A percentile compares a stretch with the other conserved stretches of the same genome.
Evolutionary conservation across 164 flowering plant genomes (phyloP).

Genomic region (Pachysandra terminalis): DNA sequence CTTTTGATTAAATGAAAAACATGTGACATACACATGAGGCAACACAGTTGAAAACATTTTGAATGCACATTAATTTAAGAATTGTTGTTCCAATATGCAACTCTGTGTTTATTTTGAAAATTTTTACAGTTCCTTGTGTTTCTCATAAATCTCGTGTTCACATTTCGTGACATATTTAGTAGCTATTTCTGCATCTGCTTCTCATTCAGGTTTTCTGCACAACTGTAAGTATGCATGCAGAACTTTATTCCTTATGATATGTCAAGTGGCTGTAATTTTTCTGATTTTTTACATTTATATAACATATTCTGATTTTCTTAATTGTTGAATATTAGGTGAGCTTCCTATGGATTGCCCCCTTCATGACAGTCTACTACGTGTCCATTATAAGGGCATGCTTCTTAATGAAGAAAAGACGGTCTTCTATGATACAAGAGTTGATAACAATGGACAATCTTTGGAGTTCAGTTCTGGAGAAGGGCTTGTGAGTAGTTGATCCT

Average conservation of each 20-base stretch:
- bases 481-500: slow-evolving; percentile 53
- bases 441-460: slow-evolving; percentile 83
- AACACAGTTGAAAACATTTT: too few species aligned
- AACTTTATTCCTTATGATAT: background rate
- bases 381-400: slow-evolving; percentile 89
- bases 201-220: too few species aligned
- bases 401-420: slow-evolving; percentile 68
- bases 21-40: too few species aligned
- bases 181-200: too few species aligned
- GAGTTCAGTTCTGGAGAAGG: slow-evolving; percentile 99
- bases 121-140: background rate
- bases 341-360: slow-evolving; percentile 99
- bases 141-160: too few species aligned
- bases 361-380: slow-evolving; percentile 82
- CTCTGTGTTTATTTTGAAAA: background rate
- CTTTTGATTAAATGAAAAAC: too few species aligned
- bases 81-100: background rate
- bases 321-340: slow-evolving; percentile 55
- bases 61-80: too few species aligned
- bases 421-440: slow-evolving; percentile 79
- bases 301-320: slow-evolving; percentile 5
- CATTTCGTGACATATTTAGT: too few species aligned
- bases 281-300: slow-evolving; percentile 4
- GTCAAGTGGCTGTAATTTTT: background rate
- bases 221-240: too few species aligned